Base-by-base conservation (phyloP, 371 early-diverging fungal genomes). In the Haplosporangium sp. region DNA sequence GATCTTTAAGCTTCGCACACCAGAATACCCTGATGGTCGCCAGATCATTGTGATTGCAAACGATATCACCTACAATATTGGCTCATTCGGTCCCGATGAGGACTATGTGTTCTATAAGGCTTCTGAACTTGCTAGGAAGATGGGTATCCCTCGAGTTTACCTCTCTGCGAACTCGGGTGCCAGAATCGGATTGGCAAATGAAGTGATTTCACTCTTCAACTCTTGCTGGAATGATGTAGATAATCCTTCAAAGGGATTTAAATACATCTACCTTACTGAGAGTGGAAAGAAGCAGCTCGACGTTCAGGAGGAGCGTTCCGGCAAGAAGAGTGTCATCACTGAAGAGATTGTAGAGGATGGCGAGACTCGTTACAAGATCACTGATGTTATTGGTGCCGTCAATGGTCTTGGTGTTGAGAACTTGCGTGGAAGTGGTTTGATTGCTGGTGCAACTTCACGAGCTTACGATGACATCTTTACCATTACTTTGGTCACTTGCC, bases 361-460 rank as follows among this genome's bases (percentile, higher is more conserved):
- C 19, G 95, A 95, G 79, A 85, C 85, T 20, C 91, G 96, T 44
- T 93, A 94, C 86, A 90, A 91, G 71, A 92, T 99, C 72, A 91
- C 92, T 17, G 95, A 96, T 77, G 90, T 99, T 11, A 94, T 99
- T 71, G 99, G 99, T 52, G 83, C 86, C 10, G 85, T 88, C 52
- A 95, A 98, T 77, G 98, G 98, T 27, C 88, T 99, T 48, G 99
- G 99, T 68, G 98, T 98, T n/a, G 99, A 99, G 87, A 99, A 98
- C 89, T 91, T 99, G 88, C 92, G 94, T 58, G 99, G 98, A 20
- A 96, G 96, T 50, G 98, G 97, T 67, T 88, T 97, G 89, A 98
- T 99, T 92, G 99, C 99, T n/a, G 98, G 98, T 67, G 98, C 93
- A 64, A 99, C 99, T 38, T 92, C 95, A 45, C 89, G 92, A 67